Evolutionary conservation across 805 yeast species (phyloP).

Genomic region (Grigorovia jiainica): DNA sequence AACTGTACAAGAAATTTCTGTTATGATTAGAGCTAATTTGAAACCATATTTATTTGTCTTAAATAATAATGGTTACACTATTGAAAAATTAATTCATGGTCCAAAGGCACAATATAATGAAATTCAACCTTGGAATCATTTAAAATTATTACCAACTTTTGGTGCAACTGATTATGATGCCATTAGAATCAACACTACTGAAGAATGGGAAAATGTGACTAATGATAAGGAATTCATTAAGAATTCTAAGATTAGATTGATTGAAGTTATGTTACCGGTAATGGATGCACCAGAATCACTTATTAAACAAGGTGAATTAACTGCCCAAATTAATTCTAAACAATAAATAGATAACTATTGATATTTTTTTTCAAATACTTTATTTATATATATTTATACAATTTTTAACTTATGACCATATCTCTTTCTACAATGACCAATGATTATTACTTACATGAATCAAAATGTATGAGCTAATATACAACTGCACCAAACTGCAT

Average conservation of each 20-base stretch:
- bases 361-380: no score
- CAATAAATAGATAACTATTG: conserved; percentile 21
- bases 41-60: conserved; percentile 5
- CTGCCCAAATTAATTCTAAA: conserved; percentile 37
- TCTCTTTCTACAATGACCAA: no score
- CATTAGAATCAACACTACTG: conserved; percentile 41
- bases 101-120: conserved; percentile 6
- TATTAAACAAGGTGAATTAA: conserved; percentile 54
- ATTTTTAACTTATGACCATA: no score
- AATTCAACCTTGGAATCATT: conserved; percentile 4
- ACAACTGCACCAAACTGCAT: no score
- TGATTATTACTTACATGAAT: no score
- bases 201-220: conserved; percentile 47
- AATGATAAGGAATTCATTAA: conserved; percentile 38
- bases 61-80: conserved; percentile 5
- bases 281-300: conserved; percentile 63
- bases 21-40: conserved; percentile 3
- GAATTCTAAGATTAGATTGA: conserved; percentile 50
- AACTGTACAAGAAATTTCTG: conserved; percentile 5
- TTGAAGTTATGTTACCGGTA: conserved; percentile 57
- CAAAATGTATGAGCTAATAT: no score
- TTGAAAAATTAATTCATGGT: conserved; percentile 6
- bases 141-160: conserved; percentile 2
- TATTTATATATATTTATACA: no score
- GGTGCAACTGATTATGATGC: conserved; percentile 18